Percentiles rank a stretch among this genome's conserved stretches.
Evolutionary conservation across 805 yeast genomes (phyloP).

Genomic region (Saccharomycopsis selenospora): DNA sequence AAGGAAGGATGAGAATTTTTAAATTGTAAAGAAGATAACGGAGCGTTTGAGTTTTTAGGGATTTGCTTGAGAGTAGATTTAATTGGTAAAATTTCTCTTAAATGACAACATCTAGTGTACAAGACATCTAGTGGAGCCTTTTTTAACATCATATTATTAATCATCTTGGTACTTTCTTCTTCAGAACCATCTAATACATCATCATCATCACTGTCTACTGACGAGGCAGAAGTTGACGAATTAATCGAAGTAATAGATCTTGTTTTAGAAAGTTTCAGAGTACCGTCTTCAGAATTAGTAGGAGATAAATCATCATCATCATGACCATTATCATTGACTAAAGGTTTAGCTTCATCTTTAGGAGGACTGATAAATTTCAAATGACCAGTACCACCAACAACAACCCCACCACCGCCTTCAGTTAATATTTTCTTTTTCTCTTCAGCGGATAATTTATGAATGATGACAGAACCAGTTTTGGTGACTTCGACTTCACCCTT

Average conservation of each 20-base stretch:
- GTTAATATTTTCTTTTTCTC: constrained; percentile 40
- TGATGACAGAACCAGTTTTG: constrained; percentile 45
- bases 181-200: constrained; percentile 2
- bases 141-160: constrained; percentile 14
- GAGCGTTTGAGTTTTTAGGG: constrained; percentile 68
- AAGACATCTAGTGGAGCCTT: constrained; percentile 48
- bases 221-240: background rate
- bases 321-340: background rate
- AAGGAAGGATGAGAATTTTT: constrained; percentile 85
- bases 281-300: background rate
- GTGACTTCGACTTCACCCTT: constrained; percentile 71
- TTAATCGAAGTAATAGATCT: background rate
- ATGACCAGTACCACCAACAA: constrained; percentile 74
- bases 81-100: constrained; percentile 85
- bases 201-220: background rate
- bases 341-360: background rate
- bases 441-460: constrained; percentile 48
- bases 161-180: constrained; percentile 8
- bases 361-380: constrained; percentile 34
- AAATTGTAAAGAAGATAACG: constrained; percentile 62
- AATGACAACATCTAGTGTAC: constrained; percentile 89
- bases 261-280: background rate
- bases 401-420: constrained; percentile 56
- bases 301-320: too few relatives aligned
- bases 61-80: constrained; percentile 82